Conservation (phyloP, 768 basidiomycete genomes). For the Boletus tylopilopsis region DNA sequence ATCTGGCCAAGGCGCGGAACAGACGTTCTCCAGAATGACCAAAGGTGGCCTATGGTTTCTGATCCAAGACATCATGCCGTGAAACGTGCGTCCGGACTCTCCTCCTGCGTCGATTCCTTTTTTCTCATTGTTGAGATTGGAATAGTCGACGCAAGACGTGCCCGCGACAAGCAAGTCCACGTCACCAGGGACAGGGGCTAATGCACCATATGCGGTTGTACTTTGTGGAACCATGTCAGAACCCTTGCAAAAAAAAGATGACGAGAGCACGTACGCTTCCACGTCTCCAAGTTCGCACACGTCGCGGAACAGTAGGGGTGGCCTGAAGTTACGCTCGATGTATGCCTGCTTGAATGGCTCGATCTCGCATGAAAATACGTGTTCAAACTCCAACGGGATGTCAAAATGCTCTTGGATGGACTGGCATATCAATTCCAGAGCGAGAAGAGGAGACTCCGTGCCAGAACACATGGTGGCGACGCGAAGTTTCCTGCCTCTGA, state of each 20-base stretch:
- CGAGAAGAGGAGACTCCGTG: constrained; percentile 91
- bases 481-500: constrained; percentile 80
- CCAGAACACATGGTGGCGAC: constrained; percentile 98
- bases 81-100: constrained; percentile 91
- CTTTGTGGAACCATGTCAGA: constrained; percentile 38
- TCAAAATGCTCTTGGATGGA: constrained; percentile 67
- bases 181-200: constrained; percentile 82
- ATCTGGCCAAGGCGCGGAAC: constrained; percentile 79
- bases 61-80: constrained; percentile 94
- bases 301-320: constrained; percentile 89
- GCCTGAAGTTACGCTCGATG: constrained; percentile 93
- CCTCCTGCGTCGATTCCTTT: constrained; percentile 87
- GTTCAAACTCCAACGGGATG: constrained; percentile 69
- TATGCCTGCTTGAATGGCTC: constrained; percentile 98
- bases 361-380: constrained; percentile 96
- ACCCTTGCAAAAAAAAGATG: not conserved
- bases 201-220: constrained; percentile 87
- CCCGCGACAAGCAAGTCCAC: constrained; percentile 91
- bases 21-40: constrained; percentile 95
- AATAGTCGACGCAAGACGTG: constrained; percentile 96
- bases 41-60: constrained; percentile 80
- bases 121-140: constrained; percentile 90
- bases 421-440: constrained; percentile 78
- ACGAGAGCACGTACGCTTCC: constrained; percentile 58
- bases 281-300: constrained; percentile 82